These are phyloP conservation scores for Moesziomyces antarcticus DNA, from an alignment of 1,284 basidiomycete genomes.

Conservation along the genomic window DNA sequence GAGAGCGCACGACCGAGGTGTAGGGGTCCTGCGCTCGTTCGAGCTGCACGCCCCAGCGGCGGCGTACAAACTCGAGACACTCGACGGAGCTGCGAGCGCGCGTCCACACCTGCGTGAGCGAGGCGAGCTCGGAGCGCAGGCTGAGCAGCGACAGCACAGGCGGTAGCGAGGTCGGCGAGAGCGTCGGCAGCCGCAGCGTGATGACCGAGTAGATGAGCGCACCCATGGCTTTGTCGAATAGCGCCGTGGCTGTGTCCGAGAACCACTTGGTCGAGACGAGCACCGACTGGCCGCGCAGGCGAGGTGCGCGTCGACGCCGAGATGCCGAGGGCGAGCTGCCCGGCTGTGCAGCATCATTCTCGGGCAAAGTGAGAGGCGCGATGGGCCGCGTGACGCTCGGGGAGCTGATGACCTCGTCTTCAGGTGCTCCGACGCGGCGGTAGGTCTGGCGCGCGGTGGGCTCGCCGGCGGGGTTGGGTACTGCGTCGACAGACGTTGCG, in stretches of 20 bases:
- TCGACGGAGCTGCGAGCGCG: constrained; percentile 42
- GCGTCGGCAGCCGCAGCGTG: constrained; percentile 47
- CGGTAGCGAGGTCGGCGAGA: constrained; percentile 51
- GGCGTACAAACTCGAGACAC: constrained; percentile 53
- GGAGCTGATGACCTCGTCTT: constrained; percentile 29
- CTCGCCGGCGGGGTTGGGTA: neutral
- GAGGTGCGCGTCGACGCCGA: constrained; percentile 38
- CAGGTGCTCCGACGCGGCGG: constrained; percentile 31
- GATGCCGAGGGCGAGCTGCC: constrained; percentile 3
- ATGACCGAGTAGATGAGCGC: constrained; percentile 42
- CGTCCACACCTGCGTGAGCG: constrained; percentile 43
- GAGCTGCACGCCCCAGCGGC: constrained; percentile 45
- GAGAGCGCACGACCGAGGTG: constrained; percentile 14
- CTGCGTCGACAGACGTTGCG: neutral
- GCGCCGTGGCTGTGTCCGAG: constrained; percentile 40
- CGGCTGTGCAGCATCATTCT: neutral
- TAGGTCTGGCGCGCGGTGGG: constrained; percentile 19
- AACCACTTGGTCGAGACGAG: constrained; percentile 51
- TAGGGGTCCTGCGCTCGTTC: constrained; percentile 27
- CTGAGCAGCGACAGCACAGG: constrained; percentile 49
- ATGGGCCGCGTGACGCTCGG: constrained; percentile 37
- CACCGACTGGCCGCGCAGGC: constrained; percentile 43
- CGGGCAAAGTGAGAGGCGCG: constrained; percentile 24
- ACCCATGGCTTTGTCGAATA: constrained; percentile 48
- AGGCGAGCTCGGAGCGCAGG: constrained; percentile 42